Evolutionary conservation across 768 basidiomycete species (phyloP), one percentile per base, ranked within the genome.

Genomic region (Hericium rajendrae): DNA sequence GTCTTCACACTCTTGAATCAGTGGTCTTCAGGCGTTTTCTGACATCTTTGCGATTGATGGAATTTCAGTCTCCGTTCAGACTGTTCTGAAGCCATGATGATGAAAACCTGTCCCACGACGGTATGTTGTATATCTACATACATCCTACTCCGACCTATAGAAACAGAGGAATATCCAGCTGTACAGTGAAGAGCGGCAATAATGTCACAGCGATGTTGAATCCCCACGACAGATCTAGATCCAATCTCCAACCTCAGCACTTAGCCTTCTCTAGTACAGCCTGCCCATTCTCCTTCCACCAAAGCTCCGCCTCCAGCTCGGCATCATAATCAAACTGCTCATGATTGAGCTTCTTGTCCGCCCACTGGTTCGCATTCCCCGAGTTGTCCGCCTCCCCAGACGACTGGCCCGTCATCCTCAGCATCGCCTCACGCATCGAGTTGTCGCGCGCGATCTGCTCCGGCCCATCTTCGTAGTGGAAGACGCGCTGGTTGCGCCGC

Each of bases 221-320:
- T 32, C 2, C 32, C 32, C 32, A 32, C 6, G 32, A 32, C 26
- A 26, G 26, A 26, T 26, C 26, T 26, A 26, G 26, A 26, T 5
- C 26, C 26, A 26, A 5, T 26, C 4, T 26, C 32, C 5, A 32
- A 10, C 6, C 6, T 85, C 65, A 73, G 78, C 15, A 87, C 72
- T 16, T 89, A 60, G 60, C 89, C 67, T 24, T 53, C 13, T 38
- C 40, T 3, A 54, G 50, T 12, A 55, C 26, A 18, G 13, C 41
- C 4, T 56, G 18, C 26, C 50, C 48, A 18, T 59, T 40, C 37
- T 59, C 39, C 50, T 84, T 83, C 69, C 83, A 82, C 67, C 77
- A 64, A 13, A 48, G 38, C 40, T 62, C 61, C n/a, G 53, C 62
- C 12, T 49, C 61, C 38, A 22, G 24, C 15, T 64, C 62, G 26